These are phyloP conservation scores for Quillaja saponaria DNA, from an alignment of 306 rosid genomes.

Conservation along the genomic window DNA sequence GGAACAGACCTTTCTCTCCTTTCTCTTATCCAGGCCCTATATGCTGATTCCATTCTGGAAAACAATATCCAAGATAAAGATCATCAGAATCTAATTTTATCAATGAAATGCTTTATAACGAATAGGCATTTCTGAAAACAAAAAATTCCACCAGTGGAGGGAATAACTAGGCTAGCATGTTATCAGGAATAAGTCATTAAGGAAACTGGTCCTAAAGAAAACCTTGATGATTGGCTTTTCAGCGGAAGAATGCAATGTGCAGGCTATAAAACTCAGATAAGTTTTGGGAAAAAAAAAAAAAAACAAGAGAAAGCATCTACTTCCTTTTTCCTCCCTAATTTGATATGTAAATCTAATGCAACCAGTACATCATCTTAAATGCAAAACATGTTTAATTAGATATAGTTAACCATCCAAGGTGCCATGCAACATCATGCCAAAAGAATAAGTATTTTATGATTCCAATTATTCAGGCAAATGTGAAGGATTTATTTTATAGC, in stretches of 20 bases:
- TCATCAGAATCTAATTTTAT: constrained; percentile 19
- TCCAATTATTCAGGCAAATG: background rate
- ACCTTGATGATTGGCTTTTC: background rate
- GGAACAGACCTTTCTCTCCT: constrained; percentile 55
- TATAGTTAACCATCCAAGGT: background rate
- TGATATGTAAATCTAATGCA: constrained; percentile 7
- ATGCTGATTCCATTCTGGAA: constrained; percentile 86
- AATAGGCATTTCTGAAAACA: constrained; percentile 4
- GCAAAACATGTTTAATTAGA: constrained; percentile 17
- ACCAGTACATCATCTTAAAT: constrained; percentile 8
- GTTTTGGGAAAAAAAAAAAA: too few relatives aligned
- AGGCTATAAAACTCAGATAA: too few relatives aligned
- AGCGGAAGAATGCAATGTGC: background rate
- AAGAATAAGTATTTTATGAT: constrained; percentile 4
- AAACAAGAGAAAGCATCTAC: background rate
- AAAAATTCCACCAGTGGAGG: background rate
- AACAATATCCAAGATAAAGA: constrained; percentile 11
- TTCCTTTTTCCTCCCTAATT: constrained; percentile 10
- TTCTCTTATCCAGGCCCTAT: constrained; percentile 74
- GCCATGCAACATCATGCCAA: background rate
- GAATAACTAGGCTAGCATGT: constrained; percentile 9
- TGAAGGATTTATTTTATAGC: background rate
- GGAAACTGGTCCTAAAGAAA: background rate
- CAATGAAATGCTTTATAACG: constrained; percentile 20
- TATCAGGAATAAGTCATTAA: constrained; percentile 7